Evolutionary conservation across 1,139 yeast genomes (phyloP), one percentile per base, ranked within the genome.

Genomic region (Geotrichum aggregatum): DNA sequence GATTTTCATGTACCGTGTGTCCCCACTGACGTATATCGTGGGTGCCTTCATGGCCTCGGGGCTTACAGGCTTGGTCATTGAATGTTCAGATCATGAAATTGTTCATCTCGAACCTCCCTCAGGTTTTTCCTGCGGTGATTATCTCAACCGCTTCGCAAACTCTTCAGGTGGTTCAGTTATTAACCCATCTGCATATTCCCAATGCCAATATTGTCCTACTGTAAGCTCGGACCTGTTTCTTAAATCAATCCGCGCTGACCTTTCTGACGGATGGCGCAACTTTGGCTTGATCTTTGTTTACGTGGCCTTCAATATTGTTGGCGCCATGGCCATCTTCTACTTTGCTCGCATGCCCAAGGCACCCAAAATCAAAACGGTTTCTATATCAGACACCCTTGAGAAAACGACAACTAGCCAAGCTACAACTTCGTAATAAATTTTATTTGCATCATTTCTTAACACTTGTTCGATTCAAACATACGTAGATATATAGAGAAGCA

Each of bases 11-110:
- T 79, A 82, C 71, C 78, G 82, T 62, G 77, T 77, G 1, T 79
- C 86, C 3, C 92, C 92, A 24, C 78, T 79, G 67, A 82, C 88
- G 0, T 85, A 84, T 61, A 73, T 81, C 59, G 76, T 84, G 49
- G 82, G 80, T 51, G 83, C 81, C 39, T 69, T 83, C 63, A 73
- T 83, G 44, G 68, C 79, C 21, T 56, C 74, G 7, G 69, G 83
- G 53, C 66, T 83, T 33, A 85, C 83, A 54, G 73, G 77, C 16
- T 76, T 83, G 49, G 68, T 72, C 8, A 83, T 85, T 13, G 61
- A 60, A 16, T 86, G 95, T 66, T 63, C 73, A 2, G 58, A 62
- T 1, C 67, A 68, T 42, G 95, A 86, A 63, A 68, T 76, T 53
- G 62, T 73, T 70, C 70, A 76, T 28, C 67, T 64, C 43, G 73